Evolutionary conservation across 805 yeast species (phyloP), one percentile per base, ranked within the genome.

Genomic region (Barnettozyma wickerhamii): DNA sequence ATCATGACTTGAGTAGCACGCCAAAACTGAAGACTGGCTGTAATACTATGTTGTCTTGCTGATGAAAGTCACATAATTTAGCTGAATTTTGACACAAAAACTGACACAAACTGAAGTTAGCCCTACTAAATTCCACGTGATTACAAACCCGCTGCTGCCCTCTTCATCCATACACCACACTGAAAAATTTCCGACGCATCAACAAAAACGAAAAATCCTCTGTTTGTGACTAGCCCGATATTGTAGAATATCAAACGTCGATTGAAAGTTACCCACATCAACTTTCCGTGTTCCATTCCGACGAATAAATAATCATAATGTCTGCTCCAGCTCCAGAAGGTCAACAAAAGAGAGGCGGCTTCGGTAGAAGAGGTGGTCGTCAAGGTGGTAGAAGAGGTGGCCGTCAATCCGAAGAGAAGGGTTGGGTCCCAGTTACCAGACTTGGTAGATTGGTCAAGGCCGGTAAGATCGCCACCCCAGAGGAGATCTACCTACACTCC

Each of bases 401-500:
- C 62, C 75, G 84, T 68, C 79, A 90, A 71, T 76, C 77, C 58
- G 97, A 91, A 77, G 98, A 93, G 81, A 90, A 91, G 80, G 96
- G 95, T 65, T 93, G 99, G 99, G 82, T 81, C 65, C 99, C 99
- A 77, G 98, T 93, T 71, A 93, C 99, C 93, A 93, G 93, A 84
- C 86, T 93, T 71, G 99, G 99, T 77, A 91, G 99, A 84, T 84
- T 93, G 68, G 99, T 93, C 60, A 88, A 89, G 80, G 96, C 97
- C 66, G 96, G 96, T 74, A 91, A 93, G 84, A 80, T 93, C 75
- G 73, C 90, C 69, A 74, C 95, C 66, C 77, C 93, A 64, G 99
- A 93, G 80, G 96, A 93, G 80, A 87, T 93, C 79, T 93, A 89
- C 93, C 79, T 91, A 69, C 97, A 93, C 90, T 84, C 99, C 66